phyloP scores from a whole-genome alignment of 495 filamentous ascomycete genomes.

The Xanthoparmelia taractica region DNA sequence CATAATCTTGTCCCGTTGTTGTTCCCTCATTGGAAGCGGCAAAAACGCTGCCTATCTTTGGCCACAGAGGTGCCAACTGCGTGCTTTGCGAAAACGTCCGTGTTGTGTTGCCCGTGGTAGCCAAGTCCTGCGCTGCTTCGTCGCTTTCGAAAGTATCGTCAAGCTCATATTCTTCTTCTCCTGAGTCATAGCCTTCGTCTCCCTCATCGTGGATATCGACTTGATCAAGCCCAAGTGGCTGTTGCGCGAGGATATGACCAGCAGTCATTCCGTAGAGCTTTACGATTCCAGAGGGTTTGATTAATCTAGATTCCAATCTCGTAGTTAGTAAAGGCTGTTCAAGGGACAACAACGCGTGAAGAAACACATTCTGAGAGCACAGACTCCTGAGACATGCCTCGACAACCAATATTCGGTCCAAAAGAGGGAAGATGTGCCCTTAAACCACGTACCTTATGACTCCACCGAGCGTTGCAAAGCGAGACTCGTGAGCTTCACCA shows the following conservation, averaged over 20 bases:
- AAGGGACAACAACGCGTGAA: no score
- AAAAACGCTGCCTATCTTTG: neutral
- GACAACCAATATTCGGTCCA: neutral
- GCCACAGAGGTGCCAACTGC: neutral
- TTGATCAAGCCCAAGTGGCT: neutral
- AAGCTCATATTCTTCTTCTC: slow-evolving; percentile 5
- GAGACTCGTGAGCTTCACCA: slow-evolving; percentile 1
- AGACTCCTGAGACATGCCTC: neutral
- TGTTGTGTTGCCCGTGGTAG: neutral
- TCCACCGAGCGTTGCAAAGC: slow-evolving; percentile 22
- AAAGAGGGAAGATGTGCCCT: neutral
- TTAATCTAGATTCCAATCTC: neutral
- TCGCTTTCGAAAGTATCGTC: neutral
- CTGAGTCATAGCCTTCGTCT: neutral
- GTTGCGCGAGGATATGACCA: slow-evolving; percentile 2
- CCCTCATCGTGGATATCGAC: neutral
- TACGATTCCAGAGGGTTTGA: neutral
- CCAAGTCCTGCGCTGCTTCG: neutral
- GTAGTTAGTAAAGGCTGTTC: neutral
- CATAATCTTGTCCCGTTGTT: neutral
- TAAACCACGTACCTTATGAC: slow-evolving; percentile 18
- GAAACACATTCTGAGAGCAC: neutral
- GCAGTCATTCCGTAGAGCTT: slow-evolving; percentile 11
- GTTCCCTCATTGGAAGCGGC: neutral
- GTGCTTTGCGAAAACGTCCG: neutral